Percentiles rank a stretch among this genome's conserved stretches.
phyloP scores from a whole-genome alignment of 2,329 filamentous ascomycete species.

The Alternaria sp. region DNA sequence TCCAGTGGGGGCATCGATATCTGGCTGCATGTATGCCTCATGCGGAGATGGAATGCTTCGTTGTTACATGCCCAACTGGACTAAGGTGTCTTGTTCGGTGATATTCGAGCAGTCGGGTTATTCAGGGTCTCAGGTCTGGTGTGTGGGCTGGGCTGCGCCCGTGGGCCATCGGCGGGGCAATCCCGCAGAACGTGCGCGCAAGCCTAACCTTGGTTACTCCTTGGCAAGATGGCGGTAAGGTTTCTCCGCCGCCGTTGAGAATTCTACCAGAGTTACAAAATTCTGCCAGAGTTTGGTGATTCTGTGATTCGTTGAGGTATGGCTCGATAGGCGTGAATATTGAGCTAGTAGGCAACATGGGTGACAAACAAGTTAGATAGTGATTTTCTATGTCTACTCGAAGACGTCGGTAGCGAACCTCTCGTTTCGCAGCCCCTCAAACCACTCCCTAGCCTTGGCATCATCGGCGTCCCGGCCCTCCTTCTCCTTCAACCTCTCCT shows the following conservation, averaged over 20 bases:
- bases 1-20: not conserved
- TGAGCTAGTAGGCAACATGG: not conserved
- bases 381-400: not conserved
- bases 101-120: not conserved
- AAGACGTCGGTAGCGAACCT: conserved; percentile 32
- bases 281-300: not conserved
- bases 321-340: not conserved
- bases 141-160: not conserved
- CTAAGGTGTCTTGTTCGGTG: not conserved
- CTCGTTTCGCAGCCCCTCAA: conserved; percentile 55
- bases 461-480: conserved; percentile 49
- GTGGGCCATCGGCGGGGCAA: not conserved
- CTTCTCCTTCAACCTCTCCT: conserved; percentile 52
- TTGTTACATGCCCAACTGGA: not conserved
- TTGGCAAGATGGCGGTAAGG: not conserved
- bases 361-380: not conserved
- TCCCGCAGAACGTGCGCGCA: not conserved
- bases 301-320: not conserved
- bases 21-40: not conserved
- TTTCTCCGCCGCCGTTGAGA: not conserved
- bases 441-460: conserved; percentile 56
- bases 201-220: not conserved
- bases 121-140: not conserved
- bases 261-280: not conserved
- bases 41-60: not conserved